Evolutionary conservation across 805 yeast species (phyloP).

Genomic region (Metschnikowia colocasiae): DNA sequence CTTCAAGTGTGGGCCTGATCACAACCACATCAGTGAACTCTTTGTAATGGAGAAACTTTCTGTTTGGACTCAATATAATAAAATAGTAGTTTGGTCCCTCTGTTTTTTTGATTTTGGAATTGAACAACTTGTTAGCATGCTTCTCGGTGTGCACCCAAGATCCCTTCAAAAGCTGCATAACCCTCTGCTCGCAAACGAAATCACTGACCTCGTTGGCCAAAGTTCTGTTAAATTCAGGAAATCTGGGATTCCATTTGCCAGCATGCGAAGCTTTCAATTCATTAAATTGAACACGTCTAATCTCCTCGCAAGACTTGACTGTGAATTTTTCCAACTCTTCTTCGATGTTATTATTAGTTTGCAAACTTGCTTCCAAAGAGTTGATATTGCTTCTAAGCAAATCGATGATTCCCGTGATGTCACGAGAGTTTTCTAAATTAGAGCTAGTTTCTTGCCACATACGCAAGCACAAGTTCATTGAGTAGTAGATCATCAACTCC

Average conservation of each 20-base stretch:
- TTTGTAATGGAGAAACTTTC: slow-evolving; percentile 56
- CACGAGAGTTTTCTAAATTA: slow-evolving; percentile 37
- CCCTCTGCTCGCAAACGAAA: slow-evolving; percentile 73
- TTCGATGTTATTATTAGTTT: slow-evolving; percentile 30
- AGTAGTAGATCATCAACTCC: slow-evolving; percentile 52
- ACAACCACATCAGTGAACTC: slow-evolving; percentile 49
- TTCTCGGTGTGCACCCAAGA: slow-evolving; percentile 73
- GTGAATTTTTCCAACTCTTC: slow-evolving; percentile 44
- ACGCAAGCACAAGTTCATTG: slow-evolving; percentile 54
- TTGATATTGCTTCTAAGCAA: slow-evolving; percentile 37
- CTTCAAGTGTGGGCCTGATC: slow-evolving; percentile 54
- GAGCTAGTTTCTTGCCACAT: slow-evolving; percentile 68
- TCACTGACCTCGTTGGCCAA: slow-evolving; percentile 57
- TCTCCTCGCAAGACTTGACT: slow-evolving; percentile 40
- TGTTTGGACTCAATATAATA: slow-evolving; percentile 63
- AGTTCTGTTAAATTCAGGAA: slow-evolving; percentile 46
- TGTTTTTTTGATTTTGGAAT: slow-evolving; percentile 17
- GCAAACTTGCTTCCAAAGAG: slow-evolving; percentile 26
- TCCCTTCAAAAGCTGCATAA: slow-evolving; percentile 67
- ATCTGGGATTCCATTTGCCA: slow-evolving; percentile 43
- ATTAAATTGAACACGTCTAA: slow-evolving; percentile 54
- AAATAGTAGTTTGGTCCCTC: slow-evolving; percentile 44
- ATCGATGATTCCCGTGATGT: slow-evolving; percentile 48
- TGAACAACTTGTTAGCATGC: slow-evolving; percentile 38
- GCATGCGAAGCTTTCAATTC: slow-evolving; percentile 35